Conservation (phyloP, 176 grass and related monocot genomes). For the sorghum (Sorghum bicolor) region Sorghum_bicolor_NCBIv3 NC_012875.2:38614001-38614500, state of each 20-base stretch:
- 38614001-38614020: slow-evolving; percentile 18
- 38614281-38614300: background rate
- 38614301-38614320: background rate
- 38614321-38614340: background rate
- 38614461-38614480: background rate
- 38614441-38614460: background rate
- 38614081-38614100: too few relatives aligned
- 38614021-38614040: background rate
- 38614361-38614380: background rate
- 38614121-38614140: too few relatives aligned
- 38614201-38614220: background rate
- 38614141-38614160: background rate
- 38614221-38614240: background rate
- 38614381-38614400: background rate
- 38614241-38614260: too few relatives aligned
- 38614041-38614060: background rate
- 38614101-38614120: background rate
- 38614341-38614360: background rate
- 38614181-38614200: background rate
- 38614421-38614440: background rate
- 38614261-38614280: background rate
- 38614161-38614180: background rate
- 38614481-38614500: background rate
- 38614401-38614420: too few relatives aligned
- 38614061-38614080: background rate